Evolutionary conservation across 306 rosid genomes (phyloP).

Genomic region (Arachis stenosperma): DNA sequence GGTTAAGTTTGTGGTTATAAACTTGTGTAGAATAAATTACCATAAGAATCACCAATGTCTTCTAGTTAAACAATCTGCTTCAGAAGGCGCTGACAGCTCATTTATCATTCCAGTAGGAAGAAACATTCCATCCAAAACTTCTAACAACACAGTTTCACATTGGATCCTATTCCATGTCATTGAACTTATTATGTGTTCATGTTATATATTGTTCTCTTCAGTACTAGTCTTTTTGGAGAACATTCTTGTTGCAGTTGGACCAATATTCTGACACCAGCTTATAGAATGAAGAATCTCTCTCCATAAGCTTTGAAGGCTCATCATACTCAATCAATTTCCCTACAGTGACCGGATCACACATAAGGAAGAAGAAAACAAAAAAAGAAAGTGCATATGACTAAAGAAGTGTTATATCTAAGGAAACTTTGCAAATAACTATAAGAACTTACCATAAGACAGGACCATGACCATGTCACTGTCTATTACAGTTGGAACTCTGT

Average conservation of each 20-base stretch:
- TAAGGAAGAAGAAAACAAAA: neutral
- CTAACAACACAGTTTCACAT: too few relatives aligned
- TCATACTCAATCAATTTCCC: constrained; percentile 69
- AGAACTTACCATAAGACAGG: neutral
- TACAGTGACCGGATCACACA: constrained; percentile 4
- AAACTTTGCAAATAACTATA: neutral
- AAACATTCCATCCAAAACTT: too few relatives aligned
- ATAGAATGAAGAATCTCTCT: constrained; percentile 58
- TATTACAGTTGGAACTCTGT: neutral
- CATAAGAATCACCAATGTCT: too few relatives aligned
- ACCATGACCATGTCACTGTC: neutral
- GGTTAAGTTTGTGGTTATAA: too few relatives aligned
- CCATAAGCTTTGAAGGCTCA: constrained; percentile 60
- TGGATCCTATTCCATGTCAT: too few relatives aligned
- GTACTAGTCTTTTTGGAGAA: neutral
- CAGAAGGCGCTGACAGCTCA: too few relatives aligned
- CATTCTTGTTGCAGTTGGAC: constrained; percentile 51
- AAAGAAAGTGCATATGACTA: neutral
- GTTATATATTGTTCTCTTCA: neutral
- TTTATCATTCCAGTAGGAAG: too few relatives aligned
- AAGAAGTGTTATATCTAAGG: neutral
- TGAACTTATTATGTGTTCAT: too few relatives aligned
- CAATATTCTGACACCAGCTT: constrained; percentile 76
- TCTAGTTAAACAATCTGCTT: too few relatives aligned
- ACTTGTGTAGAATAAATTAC: too few relatives aligned